Base-by-base conservation (phyloP, 305 asterid genomes). In the Fraxinus dipetala region DNA sequence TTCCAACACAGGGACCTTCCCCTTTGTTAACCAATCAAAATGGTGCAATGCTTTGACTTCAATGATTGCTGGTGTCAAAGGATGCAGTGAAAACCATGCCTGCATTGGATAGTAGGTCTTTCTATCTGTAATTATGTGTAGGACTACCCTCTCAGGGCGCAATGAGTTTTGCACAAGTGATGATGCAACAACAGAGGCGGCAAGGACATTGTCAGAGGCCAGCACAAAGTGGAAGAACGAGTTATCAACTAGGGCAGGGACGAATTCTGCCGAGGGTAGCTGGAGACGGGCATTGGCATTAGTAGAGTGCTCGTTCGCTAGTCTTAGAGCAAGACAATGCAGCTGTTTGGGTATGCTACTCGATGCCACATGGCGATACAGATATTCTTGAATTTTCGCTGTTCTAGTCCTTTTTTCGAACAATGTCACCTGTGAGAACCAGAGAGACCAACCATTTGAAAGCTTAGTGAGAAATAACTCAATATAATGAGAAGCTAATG, bases 291-390 rank as follows among this genome's bases (percentile, higher is more conserved):
- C 99, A 2, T 90, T 85, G 40, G 97, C 93, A 43, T 93, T 96
- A 18, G 79, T 92, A 4, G 99, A 87, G 86, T 96, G 97, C 92
- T 96, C 98, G 18, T 91, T 90, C 56, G 98, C 98, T 65, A 96
- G 91, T 76, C 80, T 87, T 56, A 96, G 92, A 35, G 95, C 83
- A 5, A 96, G 95, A 87, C 99, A 96, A 74, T 94, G 96, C 59
- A 94, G 97, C 85, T 92, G 98, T 81, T 94, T 96, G 0, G 99
- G 98, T 43, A 96, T 96, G 92, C 99, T 92, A 75, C 97, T 96
- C n/a, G 99, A 96, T 61, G 99, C 98, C 75, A 96, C 99, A 14
- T 96, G 98, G 16, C 98, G 98, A 56, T 96, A 96, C 40, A 96
- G 90, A 86, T 91, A 96, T 84, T 96, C 99, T 72, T 94, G 98